Base-by-base conservation (phyloP, 2,329 filamentous ascomycete genomes). In the Cladophialophora bantiana region DNA sequence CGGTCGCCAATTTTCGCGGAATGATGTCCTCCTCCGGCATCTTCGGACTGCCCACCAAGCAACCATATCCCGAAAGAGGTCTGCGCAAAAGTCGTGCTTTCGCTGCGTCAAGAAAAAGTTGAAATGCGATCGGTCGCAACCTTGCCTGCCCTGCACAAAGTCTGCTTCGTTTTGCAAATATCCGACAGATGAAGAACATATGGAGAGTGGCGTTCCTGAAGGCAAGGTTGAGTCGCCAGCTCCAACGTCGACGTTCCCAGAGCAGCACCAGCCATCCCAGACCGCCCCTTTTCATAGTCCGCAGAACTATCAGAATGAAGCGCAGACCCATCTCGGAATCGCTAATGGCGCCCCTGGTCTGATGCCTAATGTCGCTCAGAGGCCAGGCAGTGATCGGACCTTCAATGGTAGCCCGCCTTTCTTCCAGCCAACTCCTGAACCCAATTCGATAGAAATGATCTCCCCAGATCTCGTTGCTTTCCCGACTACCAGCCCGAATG, bases 51-150 rank as follows among this genome's bases (percentile, higher is more conserved):
- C 68, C 15, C 68, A 70, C 32, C 68, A 70, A 54, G 59, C 65
- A 38, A 65, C 48, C 35, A 64, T 62, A 7, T 50, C 57, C 34
- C 65, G 65, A 12, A 67, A 65, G 34, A 59, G 59, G 53, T 64
- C 59, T 10, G 63, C 68, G 9, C 68, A 68, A 53, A 70, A 65
- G 52, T 68, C 65, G 20, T 70, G 68, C 45, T 70, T 68, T 59
- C 68, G 68, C 12, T 70, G 68, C 45, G 68, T 68, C 42, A 65
- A 64, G 20, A 70, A 70, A 54, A 70, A 70, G 48, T 40, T 70
- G 50, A 70, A 66, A 42, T 70, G 68, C 36, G 63, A 70, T 45
- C 62, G 68, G 15, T 52, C 15, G 4, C 52, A 66, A 7, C 65
- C 68, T 18, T 70, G 68, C 56, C 10, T 52, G 12, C 48, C 54